Evolutionary conservation across 2,329 filamentous ascomycete species (phyloP).

Genomic region (Pseudofabraea citricarpa): DNA sequence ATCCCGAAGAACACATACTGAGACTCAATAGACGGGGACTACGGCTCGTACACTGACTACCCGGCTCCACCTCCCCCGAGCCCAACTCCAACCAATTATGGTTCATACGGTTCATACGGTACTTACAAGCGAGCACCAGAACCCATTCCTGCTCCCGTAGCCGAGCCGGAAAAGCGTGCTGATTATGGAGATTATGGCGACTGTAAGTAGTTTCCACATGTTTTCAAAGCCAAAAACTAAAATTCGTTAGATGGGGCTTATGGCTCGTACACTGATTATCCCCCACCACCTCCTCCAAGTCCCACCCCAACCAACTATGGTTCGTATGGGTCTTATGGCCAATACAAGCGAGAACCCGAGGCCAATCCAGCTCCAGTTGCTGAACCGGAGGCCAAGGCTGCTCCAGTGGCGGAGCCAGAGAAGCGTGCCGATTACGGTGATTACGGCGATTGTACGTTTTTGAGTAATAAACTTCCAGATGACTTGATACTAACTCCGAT

Average conservation of each 20-base stretch:
- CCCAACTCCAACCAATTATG: conserved; percentile 5
- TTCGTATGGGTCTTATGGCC: conserved; percentile 4
- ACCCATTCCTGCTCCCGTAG: background rate
- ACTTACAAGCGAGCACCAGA: conserved; percentile 4
- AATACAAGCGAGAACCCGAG: conserved; percentile 5
- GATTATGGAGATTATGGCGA: conserved; percentile 1
- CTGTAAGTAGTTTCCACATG: no score
- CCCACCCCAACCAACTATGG: conserved; percentile 5
- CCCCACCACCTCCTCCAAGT: background rate
- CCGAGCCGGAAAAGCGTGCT: background rate
- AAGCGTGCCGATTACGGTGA: background rate
- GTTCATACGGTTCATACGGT: conserved; percentile 4
- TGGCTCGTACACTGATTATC: background rate
- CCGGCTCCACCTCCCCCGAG: background rate
- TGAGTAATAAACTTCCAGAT: no score
- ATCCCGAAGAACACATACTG: no score
- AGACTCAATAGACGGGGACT: background rate
- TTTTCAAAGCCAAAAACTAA: no score
- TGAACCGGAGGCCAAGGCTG: background rate
- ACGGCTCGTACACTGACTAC: background rate
- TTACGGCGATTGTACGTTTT: no score
- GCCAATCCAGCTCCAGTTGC: background rate
- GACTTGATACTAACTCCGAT: background rate
- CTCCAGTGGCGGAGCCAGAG: conserved; percentile 1
- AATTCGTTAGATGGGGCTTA: background rate